phyloP scores from a whole-genome alignment of 345 rosid genomes.

The Turnera subulata region DNA sequence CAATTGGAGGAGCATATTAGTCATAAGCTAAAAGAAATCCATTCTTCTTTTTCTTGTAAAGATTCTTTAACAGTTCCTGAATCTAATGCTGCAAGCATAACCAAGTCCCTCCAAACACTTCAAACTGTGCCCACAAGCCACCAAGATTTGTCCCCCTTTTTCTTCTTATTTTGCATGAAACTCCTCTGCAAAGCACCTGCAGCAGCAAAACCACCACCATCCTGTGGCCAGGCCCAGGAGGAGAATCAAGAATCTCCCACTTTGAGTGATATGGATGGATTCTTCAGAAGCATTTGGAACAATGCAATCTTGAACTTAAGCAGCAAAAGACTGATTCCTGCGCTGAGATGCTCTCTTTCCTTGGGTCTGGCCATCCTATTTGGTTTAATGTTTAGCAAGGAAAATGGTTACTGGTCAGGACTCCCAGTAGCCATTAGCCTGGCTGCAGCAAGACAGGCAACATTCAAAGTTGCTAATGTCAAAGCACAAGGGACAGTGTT shows the following conservation, averaged over 20 bases:
- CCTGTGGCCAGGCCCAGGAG: neutral
- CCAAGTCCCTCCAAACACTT: conserved; percentile 42
- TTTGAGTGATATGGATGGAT: conserved; percentile 14
- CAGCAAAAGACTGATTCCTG: conserved; percentile 46
- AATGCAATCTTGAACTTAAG: conserved; percentile 19
- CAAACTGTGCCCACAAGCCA: conserved; percentile 38
- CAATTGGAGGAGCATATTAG: conserved; percentile 43
- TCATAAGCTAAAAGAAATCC: conserved; percentile 35
- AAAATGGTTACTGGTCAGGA: conserved; percentile 79
- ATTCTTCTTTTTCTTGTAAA: conserved; percentile 11
- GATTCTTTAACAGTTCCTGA: conserved; percentile 52
- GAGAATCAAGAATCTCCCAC: conserved; percentile 16
- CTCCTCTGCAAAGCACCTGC: conserved; percentile 37
- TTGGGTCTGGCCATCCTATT: conserved; percentile 61
- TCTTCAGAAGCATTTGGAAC: conserved; percentile 15
- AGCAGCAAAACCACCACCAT: conserved; percentile 23
- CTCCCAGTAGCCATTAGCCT: conserved; percentile 69
- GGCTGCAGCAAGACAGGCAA: conserved; percentile 62
- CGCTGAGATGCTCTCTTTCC: conserved; percentile 59
- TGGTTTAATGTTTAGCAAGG: conserved; percentile 66
- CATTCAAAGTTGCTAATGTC: conserved; percentile 69
- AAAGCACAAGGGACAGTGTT: conserved; percentile 92
- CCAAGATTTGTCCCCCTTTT: conserved; percentile 56
- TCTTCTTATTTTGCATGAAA: conserved; percentile 75
- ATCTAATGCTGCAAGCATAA: conserved; percentile 35